These are phyloP conservation scores for Colletotrichum eleusines DNA, from an alignment of 2,329 filamentous ascomycete genomes.

Conservation along the genomic window DNA sequence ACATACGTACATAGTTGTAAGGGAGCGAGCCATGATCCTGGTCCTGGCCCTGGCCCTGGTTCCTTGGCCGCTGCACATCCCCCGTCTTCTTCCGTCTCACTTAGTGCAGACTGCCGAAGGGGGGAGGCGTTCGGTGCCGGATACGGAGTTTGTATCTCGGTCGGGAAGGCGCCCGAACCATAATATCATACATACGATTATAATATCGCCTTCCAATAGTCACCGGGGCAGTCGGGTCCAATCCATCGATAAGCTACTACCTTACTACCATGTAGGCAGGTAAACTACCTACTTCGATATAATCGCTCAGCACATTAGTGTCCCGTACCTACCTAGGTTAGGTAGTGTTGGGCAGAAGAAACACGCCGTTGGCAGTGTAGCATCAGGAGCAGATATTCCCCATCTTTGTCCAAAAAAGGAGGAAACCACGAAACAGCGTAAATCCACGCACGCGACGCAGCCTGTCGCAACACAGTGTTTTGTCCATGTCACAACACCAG, in stretches of 20 bases:
- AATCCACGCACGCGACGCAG: constrained; percentile 11
- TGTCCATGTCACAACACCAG: accelerated
- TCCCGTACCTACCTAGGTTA: too few species aligned
- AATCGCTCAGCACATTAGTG: too few species aligned
- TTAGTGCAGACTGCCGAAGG: neutral
- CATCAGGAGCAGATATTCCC: neutral
- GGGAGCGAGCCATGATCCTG: constrained; percentile 18
- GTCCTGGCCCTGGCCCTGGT: neutral
- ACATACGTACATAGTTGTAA: too few species aligned
- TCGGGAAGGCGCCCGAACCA: neutral
- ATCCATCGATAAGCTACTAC: too few species aligned
- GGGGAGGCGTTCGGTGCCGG: neutral
- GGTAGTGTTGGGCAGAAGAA: neutral
- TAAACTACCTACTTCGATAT: too few species aligned
- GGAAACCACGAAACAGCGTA: constrained; percentile 7
- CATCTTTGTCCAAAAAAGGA: constrained; percentile 5
- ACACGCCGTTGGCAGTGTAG: neutral
- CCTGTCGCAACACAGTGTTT: neutral
- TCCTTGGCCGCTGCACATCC: constrained; percentile 2
- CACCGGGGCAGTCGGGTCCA: neutral
- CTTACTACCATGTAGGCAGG: neutral
- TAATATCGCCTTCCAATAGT: constrained; percentile 6
- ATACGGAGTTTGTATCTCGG: neutral
- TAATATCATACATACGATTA: neutral
- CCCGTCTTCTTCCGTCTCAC: constrained; percentile 10